phyloP scores from a whole-genome alignment of 2,329 filamentous ascomycete species.

The Atkinsonella texensis region DNA sequence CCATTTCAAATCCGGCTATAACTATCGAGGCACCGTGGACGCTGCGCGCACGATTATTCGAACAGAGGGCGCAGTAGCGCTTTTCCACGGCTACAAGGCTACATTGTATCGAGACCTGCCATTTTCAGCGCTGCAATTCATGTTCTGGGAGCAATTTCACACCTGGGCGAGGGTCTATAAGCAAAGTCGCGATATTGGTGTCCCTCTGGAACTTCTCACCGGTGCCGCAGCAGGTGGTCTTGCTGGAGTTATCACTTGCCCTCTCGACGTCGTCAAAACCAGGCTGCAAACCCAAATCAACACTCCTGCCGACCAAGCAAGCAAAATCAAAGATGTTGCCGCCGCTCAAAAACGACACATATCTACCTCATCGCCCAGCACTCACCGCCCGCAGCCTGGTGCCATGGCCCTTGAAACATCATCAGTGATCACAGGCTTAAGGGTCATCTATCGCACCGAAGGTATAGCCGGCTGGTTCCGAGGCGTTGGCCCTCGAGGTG shows the following conservation, averaged over 20 bases:
- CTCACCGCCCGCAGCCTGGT: conserved; percentile 66
- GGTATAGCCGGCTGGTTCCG: conserved; percentile 86
- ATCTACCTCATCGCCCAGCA: conserved; percentile 81
- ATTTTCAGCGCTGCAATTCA: conserved; percentile 93
- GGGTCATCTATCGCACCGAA: conserved; percentile 81
- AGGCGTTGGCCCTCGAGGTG: conserved; percentile 79
- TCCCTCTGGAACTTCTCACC: conserved; percentile 75
- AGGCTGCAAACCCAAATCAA: conserved; percentile 83
- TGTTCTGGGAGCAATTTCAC: conserved; percentile 94
- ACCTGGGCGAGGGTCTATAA: conserved; percentile 68
- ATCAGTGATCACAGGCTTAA: conserved; percentile 73
- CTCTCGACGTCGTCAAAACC: conserved; percentile 94
- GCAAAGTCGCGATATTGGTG: conserved; percentile 70
- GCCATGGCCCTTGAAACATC: conserved; percentile 76
- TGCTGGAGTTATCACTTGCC: conserved; percentile 88
- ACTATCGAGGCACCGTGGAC: conserved; percentile 78
- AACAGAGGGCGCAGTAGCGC: conserved; percentile 68
- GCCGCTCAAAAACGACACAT: conserved; percentile 57
- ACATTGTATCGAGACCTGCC: conserved; percentile 90
- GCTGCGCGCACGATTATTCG: conserved; percentile 76
- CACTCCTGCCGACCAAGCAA: conserved; percentile 18
- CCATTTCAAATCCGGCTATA: conserved; percentile 87
- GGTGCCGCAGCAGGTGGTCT: conserved; percentile 83
- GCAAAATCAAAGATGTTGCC: conserved; percentile 22
- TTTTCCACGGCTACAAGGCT: conserved; percentile 96